Evolutionary conservation across 1,284 basidiomycete genomes (phyloP).

Genomic region (Sanguinoderma infundibulare): DNA sequence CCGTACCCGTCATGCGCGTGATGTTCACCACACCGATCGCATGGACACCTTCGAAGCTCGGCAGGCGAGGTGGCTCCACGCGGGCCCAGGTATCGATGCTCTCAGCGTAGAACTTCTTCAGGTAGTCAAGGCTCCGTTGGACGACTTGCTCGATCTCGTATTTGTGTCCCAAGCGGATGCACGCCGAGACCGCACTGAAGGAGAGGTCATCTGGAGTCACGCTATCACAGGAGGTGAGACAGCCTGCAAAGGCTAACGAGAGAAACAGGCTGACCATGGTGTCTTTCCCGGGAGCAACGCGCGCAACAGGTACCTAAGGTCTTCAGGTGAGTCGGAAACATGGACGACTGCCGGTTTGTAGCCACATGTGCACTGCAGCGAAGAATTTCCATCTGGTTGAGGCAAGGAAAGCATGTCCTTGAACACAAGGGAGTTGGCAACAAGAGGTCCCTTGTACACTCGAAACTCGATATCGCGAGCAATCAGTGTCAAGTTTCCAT

Average conservation of each 20-base stretch:
- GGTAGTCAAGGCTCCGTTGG: constrained; percentile 15
- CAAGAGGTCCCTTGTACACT: constrained; percentile 16
- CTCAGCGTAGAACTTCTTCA: constrained; percentile 17
- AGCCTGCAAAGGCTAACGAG: not conserved
- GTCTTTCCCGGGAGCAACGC: no score
- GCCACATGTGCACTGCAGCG: not conserved
- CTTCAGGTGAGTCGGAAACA: constrained; percentile 18
- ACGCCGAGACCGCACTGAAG: constrained; percentile 19
- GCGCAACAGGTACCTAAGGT: constrained; percentile 19
- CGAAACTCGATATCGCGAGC: constrained; percentile 12
- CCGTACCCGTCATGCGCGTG: constrained; percentile 14
- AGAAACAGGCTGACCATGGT: constrained; percentile 1
- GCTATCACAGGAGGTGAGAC: constrained; percentile 4
- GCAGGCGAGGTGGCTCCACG: constrained; percentile 12
- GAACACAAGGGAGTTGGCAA: constrained; percentile 14
- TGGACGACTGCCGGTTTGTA: not conserved
- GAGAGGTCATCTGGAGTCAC: constrained; percentile 7
- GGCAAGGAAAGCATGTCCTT: constrained; percentile 15
- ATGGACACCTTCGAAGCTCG: constrained; percentile 11
- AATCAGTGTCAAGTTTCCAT: constrained; percentile 13
- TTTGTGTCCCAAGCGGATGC: constrained; percentile 24
- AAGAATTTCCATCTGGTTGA: not conserved
- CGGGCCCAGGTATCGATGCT: constrained; percentile 20
- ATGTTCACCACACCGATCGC: constrained; percentile 25
- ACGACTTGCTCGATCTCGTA: constrained; percentile 22